Evolutionary conservation across 257 asterid genomes (phyloP), one percentile per base, ranked within the genome.

Genomic region (Capsicum rhomboideum): DNA sequence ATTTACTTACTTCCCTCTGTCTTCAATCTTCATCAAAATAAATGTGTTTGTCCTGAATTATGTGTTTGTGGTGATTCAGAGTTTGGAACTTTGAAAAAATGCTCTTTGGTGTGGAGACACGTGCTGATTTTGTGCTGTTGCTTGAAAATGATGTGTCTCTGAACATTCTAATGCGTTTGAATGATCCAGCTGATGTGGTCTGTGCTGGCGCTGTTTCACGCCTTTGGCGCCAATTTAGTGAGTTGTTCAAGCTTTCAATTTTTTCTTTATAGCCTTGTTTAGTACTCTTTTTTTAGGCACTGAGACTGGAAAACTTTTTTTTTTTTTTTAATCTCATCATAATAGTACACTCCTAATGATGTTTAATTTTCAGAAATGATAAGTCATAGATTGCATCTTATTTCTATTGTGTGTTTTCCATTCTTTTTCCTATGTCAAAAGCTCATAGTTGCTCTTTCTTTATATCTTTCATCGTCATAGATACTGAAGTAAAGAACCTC

Each of bases 171-270:
- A 88, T 86, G 82, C 89, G 86, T 87, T 82, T 95, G 86, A 90
- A 87, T 88, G 98, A 95, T 85, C 96, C 95, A 6, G 91, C 87
- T 29, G 98, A 93, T 85, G 71, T 93, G 20, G 91, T 89, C 69
- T 93, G 92, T 71, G 92, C 91, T 49, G 84, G 92, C 78, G 84
- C 88, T 11, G 96, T 91, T 68, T 93, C 96, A 7, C 90, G 83
- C 59, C 42, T 84, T 66, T 95, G 98, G 98, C 92, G 63, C 85
- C 91, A 85, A 37, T 91, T 92, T 84, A 94, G 99, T 94, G 85
- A 89, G 97, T 78, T 78, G 29, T 83, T 61, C 61, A 44, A 34
- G 69, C 80, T 84, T 49, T n/a, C 37, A 21, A 6, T 69, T 80
- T 53, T 63, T 4, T 68, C 31, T 50, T 63, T 63, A 63, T 26